Evolutionary conservation across 2,329 filamentous ascomycete species (phyloP).

Genomic region (Periconia sp.): DNA sequence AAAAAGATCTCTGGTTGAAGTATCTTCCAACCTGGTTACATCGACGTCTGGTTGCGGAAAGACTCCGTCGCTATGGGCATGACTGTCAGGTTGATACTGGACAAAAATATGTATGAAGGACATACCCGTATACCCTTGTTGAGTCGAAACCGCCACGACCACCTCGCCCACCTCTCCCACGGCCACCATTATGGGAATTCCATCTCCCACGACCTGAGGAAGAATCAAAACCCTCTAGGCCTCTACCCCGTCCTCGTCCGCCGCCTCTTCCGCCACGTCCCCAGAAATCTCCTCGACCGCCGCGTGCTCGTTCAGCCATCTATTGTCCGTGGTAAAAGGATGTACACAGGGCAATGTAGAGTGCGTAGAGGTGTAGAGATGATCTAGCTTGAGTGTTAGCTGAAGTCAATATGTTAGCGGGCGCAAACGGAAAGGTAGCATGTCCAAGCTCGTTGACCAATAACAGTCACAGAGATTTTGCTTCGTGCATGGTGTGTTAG

Average conservation of each 20-base stretch:
- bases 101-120: conserved; percentile 1
- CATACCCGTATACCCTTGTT: conserved; percentile 30
- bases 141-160: conserved; percentile 8
- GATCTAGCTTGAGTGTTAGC: no score
- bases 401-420: no score
- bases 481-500: no score
- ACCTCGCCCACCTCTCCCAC: conserved; percentile 18
- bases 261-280: conserved; percentile 21
- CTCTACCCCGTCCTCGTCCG: conserved; percentile 23
- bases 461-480: no score
- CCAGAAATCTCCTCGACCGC: conserved; percentile 32
- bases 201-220: conserved; percentile 20
- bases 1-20: conserved; percentile 37
- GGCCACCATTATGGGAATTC: conserved; percentile 12
- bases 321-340: conserved; percentile 22
- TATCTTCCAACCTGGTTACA: conserved; percentile 37
- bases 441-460: no score
- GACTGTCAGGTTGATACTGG: background rate
- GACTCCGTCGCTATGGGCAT: conserved; percentile 33
- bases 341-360: no score
- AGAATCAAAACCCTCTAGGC: conserved; percentile 14
- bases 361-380: background rate
- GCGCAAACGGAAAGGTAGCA: no score
- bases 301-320: conserved; percentile 28
- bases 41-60: conserved; percentile 40